Conservation (phyloP, 1,284 basidiomycete genomes). For the Lentinula novae-zelandiae region DNA sequence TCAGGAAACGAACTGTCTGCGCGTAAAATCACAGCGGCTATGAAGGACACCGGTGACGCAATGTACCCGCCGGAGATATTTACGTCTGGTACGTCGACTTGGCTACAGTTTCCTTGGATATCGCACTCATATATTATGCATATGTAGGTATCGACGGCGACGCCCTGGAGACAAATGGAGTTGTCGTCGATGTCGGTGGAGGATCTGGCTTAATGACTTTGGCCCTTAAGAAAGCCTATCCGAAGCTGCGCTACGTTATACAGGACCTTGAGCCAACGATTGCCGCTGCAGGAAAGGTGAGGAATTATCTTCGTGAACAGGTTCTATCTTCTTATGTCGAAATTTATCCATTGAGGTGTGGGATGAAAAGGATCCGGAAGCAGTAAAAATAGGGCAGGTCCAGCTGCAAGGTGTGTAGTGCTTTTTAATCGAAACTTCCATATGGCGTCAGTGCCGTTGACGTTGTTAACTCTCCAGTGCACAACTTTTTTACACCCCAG, state of each 20-base stretch:
- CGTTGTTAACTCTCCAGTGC: constrained; percentile 8
- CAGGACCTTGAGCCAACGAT: constrained; percentile 33
- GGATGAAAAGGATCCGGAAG: neutral
- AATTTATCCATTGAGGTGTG: neutral
- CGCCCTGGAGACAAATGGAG: constrained; percentile 22
- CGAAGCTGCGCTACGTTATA: constrained; percentile 31
- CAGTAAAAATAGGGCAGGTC: neutral
- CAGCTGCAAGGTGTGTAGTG: neutral
- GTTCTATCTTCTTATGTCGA: neutral
- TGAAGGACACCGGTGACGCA: neutral
- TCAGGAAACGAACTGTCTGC: neutral
- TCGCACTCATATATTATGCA: neutral
- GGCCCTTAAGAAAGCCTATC: constrained; percentile 22
- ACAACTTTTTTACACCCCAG: constrained; percentile 24
- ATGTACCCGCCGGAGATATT: constrained; percentile 22
- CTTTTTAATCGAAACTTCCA: neutral
- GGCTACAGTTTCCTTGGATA: neutral
- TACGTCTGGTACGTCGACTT: neutral
- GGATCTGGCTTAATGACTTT: constrained; percentile 32
- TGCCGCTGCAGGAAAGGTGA: constrained; percentile 27
- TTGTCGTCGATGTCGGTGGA: constrained; percentile 41
- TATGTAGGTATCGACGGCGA: constrained; percentile 30
- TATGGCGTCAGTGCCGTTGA: neutral
- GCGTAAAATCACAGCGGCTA: neutral
- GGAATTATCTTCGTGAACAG: neutral